These are phyloP conservation scores for Penicillium steckii DNA, from an alignment of 495 filamentous ascomycete species.

Conservation along the genomic window DNA sequence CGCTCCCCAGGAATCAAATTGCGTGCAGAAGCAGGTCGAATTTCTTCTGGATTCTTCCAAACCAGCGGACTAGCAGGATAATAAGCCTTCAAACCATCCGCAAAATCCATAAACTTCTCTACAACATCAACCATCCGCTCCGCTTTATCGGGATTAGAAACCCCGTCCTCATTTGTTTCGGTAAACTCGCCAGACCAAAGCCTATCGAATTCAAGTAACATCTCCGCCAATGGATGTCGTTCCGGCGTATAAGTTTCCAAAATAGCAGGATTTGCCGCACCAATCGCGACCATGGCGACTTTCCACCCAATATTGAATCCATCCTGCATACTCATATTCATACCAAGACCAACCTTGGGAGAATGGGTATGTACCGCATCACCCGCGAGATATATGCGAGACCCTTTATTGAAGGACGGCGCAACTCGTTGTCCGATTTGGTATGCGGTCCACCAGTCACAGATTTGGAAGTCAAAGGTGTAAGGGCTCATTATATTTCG, in stretches of 20 bases:
- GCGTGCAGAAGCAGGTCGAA: constrained; percentile 18
- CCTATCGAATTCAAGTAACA: constrained; percentile 68
- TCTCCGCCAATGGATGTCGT: constrained; percentile 66
- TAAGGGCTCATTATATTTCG: constrained; percentile 61
- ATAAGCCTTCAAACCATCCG: constrained; percentile 36
- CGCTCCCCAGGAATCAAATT: constrained; percentile 49
- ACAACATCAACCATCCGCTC: constrained; percentile 29
- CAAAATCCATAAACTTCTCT: constrained; percentile 28
- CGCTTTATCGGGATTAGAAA: constrained; percentile 6
- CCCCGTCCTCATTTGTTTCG: neutral
- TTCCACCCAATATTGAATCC: constrained; percentile 82
- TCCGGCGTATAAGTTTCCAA: constrained; percentile 73
- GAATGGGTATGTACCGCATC: constrained; percentile 83
- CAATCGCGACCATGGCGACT: constrained; percentile 63
- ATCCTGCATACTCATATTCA: constrained; percentile 84
- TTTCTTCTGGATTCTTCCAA: constrained; percentile 17
- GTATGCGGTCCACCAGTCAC: constrained; percentile 59
- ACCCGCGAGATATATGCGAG: constrained; percentile 73
- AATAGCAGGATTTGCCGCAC: constrained; percentile 52
- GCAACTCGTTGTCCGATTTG: constrained; percentile 72
- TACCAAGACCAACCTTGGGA: constrained; percentile 81
- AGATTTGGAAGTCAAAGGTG: constrained; percentile 57
- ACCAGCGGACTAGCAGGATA: constrained; percentile 35
- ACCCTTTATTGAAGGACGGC: constrained; percentile 61
- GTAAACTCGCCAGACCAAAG: constrained; percentile 25